Evolutionary conservation across 768 basidiomycete genomes (phyloP).

Genomic region (Russula sp.): DNA sequence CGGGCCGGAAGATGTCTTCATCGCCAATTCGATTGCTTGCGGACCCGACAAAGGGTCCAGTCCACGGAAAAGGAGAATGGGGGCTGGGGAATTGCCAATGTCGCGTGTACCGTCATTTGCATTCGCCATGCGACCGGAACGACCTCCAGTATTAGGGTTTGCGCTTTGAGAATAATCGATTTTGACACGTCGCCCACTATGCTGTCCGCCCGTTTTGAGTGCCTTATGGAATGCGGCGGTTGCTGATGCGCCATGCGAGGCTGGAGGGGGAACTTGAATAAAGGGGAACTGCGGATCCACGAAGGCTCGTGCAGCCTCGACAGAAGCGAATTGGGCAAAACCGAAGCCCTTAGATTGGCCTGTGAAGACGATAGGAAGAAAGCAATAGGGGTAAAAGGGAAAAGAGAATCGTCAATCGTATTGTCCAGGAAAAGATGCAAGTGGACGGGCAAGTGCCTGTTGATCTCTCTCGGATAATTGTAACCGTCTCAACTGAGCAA

Average conservation of each 20-base stretch:
- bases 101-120: conserved; percentile 94
- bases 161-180: conserved; percentile 94
- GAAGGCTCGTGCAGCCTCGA: conserved; percentile 86
- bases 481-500: conserved; percentile 80
- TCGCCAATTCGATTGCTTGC: conserved; percentile 80
- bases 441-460: conserved; percentile 89
- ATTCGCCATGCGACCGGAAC: conserved; percentile 54
- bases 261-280: conserved; percentile 87
- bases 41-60: conserved; percentile 85
- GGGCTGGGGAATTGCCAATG: conserved; percentile 80
- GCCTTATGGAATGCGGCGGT: conserved; percentile 70
- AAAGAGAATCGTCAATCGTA: conserved; percentile 63
- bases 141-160: conserved; percentile 63
- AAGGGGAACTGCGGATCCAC: conserved; percentile 89
- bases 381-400: conserved; percentile 31
- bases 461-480: conserved; percentile 94
- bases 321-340: conserved; percentile 87
- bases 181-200: conserved; percentile 84
- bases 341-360: conserved; percentile 95
- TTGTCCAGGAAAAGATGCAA: conserved; percentile 56
- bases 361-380: conserved; percentile 36
- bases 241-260: conserved; percentile 80
- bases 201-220: conserved; percentile 64
- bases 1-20: conserved; percentile 77
- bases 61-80: conserved; percentile 86